Base-by-base conservation (phyloP, 345 rosid genomes). In the Aethionema arabicum region DNA sequence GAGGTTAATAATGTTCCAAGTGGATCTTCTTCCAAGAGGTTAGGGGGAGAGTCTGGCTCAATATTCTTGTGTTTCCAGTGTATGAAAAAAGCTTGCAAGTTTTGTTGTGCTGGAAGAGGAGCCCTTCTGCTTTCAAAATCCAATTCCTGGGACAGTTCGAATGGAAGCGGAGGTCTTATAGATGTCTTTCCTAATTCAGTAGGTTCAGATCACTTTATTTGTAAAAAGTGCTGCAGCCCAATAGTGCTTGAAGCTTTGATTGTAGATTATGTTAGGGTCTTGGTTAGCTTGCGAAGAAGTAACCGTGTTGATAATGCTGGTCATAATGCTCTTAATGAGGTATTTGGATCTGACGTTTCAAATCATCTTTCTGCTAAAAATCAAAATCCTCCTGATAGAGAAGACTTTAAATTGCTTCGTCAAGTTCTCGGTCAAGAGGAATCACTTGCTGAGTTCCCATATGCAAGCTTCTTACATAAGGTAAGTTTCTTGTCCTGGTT, bases 381-480 rank as follows among this genome's bases (percentile, higher is more conserved):
- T 65, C 79, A 65, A 43, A 56, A 76, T 72, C 75, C 74, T 71
- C 71, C 70, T 53, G 32, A 65, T 57, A 66, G 36, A 52, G 60
- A 12, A 65, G 63, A 79, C 65, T 51, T 14, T 47, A 78, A 61
- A 54, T 63, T 64, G 62, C 68, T 74, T 44, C 82, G 66, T 32
- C 77, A 80, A 70, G 61, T 93, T 68, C 76, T 82, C 36, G 78
- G 77, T 63, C 84, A 78, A 63, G 85, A 84, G 73, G 87, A 84
- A 70, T 87, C 99, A 41, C 85, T 93, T 36, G 95, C 96, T 62
- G 97, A 90, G 79, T 93, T 93, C 72, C 99, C 99, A 50, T 82
- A 60, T 59, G 90, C 95, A 53, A 82, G 96, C 79, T 85, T 90
- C 74, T 76, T 93, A 46, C 85, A 87, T 65, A 64, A 83, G 83